Evolutionary conservation across 257 asterid species (phyloP).

Genomic region (Solanum gandarillasii): DNA sequence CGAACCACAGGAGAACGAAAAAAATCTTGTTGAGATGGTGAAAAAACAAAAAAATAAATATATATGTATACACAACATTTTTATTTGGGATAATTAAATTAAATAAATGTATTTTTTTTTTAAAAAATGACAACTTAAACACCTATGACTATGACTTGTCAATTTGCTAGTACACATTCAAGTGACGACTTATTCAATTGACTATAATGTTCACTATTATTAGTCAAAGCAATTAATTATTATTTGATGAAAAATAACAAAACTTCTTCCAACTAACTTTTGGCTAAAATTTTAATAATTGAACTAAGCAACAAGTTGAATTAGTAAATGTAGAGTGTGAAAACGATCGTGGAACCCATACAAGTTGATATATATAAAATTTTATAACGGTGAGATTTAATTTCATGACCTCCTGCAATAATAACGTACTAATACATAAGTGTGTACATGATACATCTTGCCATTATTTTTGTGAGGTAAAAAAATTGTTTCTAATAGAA

Average conservation of each 20-base stretch:
- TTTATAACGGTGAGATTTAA: no score
- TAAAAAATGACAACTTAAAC: neutral
- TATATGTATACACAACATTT: no score
- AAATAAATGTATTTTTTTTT: neutral
- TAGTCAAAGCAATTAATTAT: neutral
- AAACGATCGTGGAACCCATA: neutral
- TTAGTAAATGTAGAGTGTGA: neutral
- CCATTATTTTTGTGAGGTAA: neutral
- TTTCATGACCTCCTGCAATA: neutral
- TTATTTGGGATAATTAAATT: neutral
- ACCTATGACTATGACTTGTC: neutral
- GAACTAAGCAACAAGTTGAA: neutral
- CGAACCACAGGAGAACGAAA: rapidly evolving
- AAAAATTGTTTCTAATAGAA: rapidly evolving
- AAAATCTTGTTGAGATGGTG: neutral
- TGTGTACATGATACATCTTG: no score
- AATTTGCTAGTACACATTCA: neutral
- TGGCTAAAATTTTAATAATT: neutral
- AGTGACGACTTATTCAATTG: neutral
- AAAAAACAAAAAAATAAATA: no score
- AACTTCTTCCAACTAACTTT: neutral
- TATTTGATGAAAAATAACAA: neutral
- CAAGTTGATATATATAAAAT: neutral
- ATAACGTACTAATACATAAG: no score
- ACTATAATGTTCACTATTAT: neutral